These are phyloP conservation scores for Boletus sensibilis DNA, from an alignment of 768 basidiomycete species.

Conservation along the genomic window DNA sequence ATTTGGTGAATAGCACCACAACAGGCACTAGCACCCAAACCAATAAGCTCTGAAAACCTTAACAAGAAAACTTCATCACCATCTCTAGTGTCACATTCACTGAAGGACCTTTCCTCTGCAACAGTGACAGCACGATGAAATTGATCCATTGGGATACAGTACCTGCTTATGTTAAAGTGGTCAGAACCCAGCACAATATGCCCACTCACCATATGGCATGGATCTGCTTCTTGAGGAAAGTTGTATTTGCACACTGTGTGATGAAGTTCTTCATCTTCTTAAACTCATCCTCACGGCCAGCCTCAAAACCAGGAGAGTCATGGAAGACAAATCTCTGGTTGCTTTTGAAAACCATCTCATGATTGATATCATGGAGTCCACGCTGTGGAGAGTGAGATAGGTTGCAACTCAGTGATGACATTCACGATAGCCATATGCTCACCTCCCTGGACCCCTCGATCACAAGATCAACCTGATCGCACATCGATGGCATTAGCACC, in stretches of 20 bases:
- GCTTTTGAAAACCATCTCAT: background rate
- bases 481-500: background rate
- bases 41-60: background rate
- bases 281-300: background rate
- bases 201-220: background rate
- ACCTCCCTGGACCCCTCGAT: background rate
- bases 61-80: background rate
- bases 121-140: background rate
- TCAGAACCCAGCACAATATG: background rate
- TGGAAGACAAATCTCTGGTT: background rate
- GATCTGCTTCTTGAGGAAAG: background rate
- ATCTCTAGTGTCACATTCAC: background rate
- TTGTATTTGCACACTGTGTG: background rate
- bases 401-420: too few relatives aligned
- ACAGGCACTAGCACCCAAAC: background rate
- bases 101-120: background rate
- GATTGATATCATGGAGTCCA: background rate
- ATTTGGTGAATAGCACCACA: background rate
- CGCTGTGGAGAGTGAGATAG: background rate
- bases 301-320: background rate
- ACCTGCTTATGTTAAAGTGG: background rate
- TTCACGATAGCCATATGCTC: background rate
- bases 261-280: background rate
- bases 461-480: background rate
- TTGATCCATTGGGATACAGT: background rate